These are phyloP conservation scores for Globisporangium yorkense DNA, from an alignment of 352 stramenopile genomes.

Conservation along the genomic window DNA sequence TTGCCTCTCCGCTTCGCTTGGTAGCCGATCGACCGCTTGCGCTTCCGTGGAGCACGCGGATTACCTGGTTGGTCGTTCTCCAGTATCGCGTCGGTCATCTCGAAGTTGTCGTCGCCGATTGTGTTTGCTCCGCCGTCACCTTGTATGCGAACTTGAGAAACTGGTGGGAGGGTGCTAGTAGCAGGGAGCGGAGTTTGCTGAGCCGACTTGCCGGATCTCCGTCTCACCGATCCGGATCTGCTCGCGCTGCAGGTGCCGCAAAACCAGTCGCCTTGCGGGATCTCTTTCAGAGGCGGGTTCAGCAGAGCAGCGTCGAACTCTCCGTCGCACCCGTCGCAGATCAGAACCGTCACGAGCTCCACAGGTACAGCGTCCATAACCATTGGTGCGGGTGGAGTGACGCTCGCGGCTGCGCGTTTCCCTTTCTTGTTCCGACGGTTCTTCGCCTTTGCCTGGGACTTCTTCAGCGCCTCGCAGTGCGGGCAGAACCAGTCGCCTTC, in stretches of 20 bases:
- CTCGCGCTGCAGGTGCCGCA: constrained; percentile 13
- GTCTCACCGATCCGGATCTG: background rate
- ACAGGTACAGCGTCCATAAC: background rate
- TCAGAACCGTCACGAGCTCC: constrained; percentile 32
- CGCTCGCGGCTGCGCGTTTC: background rate
- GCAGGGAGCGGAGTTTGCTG: background rate
- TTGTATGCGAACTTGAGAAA: background rate
- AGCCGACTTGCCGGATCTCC: background rate
- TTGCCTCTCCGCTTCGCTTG: constrained; percentile 10
- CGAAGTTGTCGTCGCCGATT: background rate
- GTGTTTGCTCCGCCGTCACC: background rate
- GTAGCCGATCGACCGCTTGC: constrained; percentile 19
- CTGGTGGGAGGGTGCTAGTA: background rate
- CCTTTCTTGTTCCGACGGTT: constrained; percentile 2
- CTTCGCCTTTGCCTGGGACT: background rate
- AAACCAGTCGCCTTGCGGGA: constrained; percentile 51
- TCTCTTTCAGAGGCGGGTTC: constrained; percentile 26
- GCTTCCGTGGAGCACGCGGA: constrained; percentile 17
- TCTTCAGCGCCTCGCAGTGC: constrained; percentile 1
- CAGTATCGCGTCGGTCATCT: background rate
- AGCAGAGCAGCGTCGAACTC: constrained; percentile 51
- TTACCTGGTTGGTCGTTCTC: background rate
- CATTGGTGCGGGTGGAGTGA: background rate
- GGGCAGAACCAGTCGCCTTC: constrained; percentile 40
- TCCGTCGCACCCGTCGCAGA: constrained; percentile 66